These are phyloP conservation scores for Artemisia argyi DNA, from an alignment of 129 eudicot species.

Conservation along the genomic window DNA sequence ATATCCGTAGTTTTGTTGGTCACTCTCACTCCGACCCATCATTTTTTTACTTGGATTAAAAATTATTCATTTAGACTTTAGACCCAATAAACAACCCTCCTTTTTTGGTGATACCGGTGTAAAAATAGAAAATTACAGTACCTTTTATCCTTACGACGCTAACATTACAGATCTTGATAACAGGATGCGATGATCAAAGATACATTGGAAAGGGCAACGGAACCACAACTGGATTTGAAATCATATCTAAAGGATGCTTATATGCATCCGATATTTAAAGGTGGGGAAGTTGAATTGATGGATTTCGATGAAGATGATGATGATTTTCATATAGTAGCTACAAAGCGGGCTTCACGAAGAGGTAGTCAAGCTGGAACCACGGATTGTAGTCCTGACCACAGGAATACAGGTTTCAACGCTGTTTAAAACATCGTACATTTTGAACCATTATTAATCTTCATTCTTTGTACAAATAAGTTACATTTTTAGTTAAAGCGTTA, in stretches of 20 bases:
- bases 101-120: background rate
- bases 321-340: conserved; percentile 59
- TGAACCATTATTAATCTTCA: background rate
- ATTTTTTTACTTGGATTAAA: background rate
- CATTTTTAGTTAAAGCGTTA: background rate
- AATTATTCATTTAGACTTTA: background rate
- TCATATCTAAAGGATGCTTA: conserved; percentile 75
- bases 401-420: conserved; percentile 24
- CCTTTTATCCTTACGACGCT: conserved; percentile 34
- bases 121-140: conserved; percentile 6
- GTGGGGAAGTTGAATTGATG: conserved; percentile 38
- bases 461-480: conserved; percentile 24
- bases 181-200: conserved; percentile 97
- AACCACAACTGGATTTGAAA: conserved; percentile 70
- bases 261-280: conserved; percentile 77
- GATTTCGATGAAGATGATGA: conserved; percentile 64
- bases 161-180: conserved; percentile 41
- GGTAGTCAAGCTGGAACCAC: conserved; percentile 40
- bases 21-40: no score
- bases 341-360: conserved; percentile 60
- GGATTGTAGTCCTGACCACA: conserved; percentile 35
- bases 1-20: no score
- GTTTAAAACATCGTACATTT: conserved; percentile 16
- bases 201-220: conserved; percentile 83
- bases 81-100: background rate